Base-by-base conservation (phyloP, 192 early-diverging fungal species). In the Polychytrium aggregatum region DNA sequence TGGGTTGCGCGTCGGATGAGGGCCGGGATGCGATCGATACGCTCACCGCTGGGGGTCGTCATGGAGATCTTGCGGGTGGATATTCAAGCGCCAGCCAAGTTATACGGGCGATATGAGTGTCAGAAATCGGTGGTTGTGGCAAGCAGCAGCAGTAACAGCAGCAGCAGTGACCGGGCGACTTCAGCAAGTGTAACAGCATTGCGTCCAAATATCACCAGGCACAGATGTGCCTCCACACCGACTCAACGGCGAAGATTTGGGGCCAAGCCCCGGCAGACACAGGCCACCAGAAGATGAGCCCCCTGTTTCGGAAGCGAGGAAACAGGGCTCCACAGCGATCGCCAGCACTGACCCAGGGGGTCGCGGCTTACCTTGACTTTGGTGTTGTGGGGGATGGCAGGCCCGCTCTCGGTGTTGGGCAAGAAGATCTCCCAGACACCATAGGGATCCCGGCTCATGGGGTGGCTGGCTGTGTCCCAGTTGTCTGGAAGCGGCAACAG, bases 1-100 rank as follows among this genome's bases (percentile, higher is more conserved):
- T 97, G 94, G 3, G 77, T 81, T 18, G 87, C 91, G 28, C 87
- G 74, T 14, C 57, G 65, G 60, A 86, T 89, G 80, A 83, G 91
- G 28, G 88, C 92, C 30, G 94, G 90, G 33, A 97, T 68, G 38
- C 94, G 74, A 50, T 94, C 85, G 37, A 94, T 82, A 36, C 83
- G 70, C 53, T 85, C 82, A 7, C 84, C 84, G 51, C 60, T 62
- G 25, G 81, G 78, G 16, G 74, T 81, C 29, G 74, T 70, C 79
- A 91, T 79, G 14, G 79, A 72, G 24, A 90, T 86, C 79, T 84
- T 54, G 39, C 1, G 21, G 20, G 9, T 18, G 9, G 35, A 16
- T 37, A 9, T 37, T 37, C 9, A 37, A 11, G n/a, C n/a, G n/a
- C n/a, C n/a, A n/a, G n/a, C n/a, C n/a, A n/a, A n/a, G n/a, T n/a